Evolutionary conservation across 208 protist species (phyloP).

Genomic region (Wallacemonas sp.): DNA sequence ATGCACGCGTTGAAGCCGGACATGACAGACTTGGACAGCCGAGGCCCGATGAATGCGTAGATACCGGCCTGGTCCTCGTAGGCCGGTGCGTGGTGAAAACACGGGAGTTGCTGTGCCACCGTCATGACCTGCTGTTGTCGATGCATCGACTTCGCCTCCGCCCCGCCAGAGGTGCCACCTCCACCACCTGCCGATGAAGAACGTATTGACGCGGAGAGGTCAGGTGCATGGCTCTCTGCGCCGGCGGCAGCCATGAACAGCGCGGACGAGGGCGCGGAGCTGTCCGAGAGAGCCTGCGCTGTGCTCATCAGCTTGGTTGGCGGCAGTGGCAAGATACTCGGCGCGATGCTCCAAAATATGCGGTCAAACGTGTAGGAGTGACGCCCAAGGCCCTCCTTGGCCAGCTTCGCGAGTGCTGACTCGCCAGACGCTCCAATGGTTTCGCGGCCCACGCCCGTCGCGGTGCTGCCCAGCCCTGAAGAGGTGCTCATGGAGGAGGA

Average conservation of each 20-base stretch:
- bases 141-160: not conserved
- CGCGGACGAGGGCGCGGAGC: not conserved
- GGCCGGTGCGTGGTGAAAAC: conserved; percentile 33
- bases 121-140: conserved; percentile 9
- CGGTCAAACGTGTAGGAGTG: conserved; percentile 76
- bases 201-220: not conserved
- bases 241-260: not conserved
- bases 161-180: not conserved
- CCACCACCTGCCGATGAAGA: not conserved
- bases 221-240: not conserved
- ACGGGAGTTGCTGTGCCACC: conserved; percentile 39
- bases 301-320: not conserved
- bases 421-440: conserved; percentile 3
- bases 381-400: conserved; percentile 11
- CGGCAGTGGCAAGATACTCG: conserved; percentile 40
- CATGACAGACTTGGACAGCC: conserved; percentile 70
- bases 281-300: not conserved
- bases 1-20: conserved; percentile 87
- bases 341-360: conserved; percentile 72
- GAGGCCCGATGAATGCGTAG: conserved; percentile 76
- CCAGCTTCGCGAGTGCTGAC: not conserved
- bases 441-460: not conserved
- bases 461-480: not conserved
- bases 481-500: not conserved
- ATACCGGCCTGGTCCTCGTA: conserved; percentile 72